Evolutionary conservation across 1,284 basidiomycete genomes (phyloP), one percentile per base, ranked within the genome.

Genomic region (Moesziomyces sp.): DNA sequence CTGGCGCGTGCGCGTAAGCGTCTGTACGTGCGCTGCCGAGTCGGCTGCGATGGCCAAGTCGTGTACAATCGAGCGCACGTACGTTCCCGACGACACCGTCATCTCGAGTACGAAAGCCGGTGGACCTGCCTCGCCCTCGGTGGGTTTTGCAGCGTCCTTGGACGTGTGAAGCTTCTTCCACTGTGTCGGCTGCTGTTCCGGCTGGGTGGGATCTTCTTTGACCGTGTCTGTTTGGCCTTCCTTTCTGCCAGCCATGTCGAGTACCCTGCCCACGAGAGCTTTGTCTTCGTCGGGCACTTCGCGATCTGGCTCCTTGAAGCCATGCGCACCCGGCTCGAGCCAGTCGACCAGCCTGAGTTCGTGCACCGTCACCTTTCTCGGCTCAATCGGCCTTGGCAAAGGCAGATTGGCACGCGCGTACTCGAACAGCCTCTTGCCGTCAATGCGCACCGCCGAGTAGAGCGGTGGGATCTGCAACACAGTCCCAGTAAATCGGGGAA

Each of bases 401-500:
- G 94, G 93, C 52, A 91, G 91, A 11, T 91, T 92, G 80, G 92
- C 89, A 4, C 97, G 89, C 14, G 97, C 97, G 83, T 99, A 99
- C 80, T 99, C 96, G 84, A 99, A 95, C 30, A 99, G 85, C 1
- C 93, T 92, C 85, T 90, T 94, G 2, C 97, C 97, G 78, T 99
- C 94, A 93, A 99, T 99, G 85, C 97, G 96, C 45, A 99, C 87
- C 0, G 97, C 97, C 13, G 96, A 99, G 86, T 96, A 99, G 83
- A 84, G 69, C 30, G 80, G 83, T 1, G 81, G 80, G 6, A 77
- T 89, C 85, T 99, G 97, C 74, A 89, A 87, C 72, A 98, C 95
- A 65, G 92, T 89, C 26, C 97, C 97, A 76, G 90, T 87, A 83
- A 99, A 98, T 64, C 87, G 85, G n/a, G 88, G 87, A 42, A 99